Conservation (phyloP, 495 filamentous ascomycete genomes). For the Penicillium bialowiezense region DNA sequence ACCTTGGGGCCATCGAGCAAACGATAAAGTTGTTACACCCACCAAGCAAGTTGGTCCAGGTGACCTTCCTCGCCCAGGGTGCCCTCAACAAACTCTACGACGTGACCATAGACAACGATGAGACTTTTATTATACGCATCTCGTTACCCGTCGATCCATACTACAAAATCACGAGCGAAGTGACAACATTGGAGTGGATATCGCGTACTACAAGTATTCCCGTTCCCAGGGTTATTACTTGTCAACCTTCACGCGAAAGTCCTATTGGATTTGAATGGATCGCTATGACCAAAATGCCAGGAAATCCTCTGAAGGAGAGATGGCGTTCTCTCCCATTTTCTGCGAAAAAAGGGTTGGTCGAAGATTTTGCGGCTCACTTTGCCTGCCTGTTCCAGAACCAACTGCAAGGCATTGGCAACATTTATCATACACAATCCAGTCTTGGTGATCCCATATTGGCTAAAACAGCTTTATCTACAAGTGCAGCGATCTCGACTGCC, state of each 20-base stretch:
- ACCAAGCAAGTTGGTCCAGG: too few species aligned
- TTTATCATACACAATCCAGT: not conserved
- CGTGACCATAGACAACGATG: too few species aligned
- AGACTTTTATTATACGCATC: conserved; percentile 53
- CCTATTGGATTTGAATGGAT: conserved; percentile 40
- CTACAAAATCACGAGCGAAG: conserved; percentile 54
- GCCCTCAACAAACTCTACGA: too few species aligned
- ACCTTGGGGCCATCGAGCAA: too few species aligned
- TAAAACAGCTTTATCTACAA: too few species aligned
- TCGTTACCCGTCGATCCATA: conserved; percentile 51
- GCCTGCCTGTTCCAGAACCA: not conserved
- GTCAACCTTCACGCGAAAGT: not conserved
- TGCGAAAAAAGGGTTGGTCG: not conserved
- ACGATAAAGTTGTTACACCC: too few species aligned
- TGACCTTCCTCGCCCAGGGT: too few species aligned
- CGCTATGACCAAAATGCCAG: conserved; percentile 47
- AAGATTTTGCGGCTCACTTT: too few species aligned
- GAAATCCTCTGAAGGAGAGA: conserved; percentile 32
- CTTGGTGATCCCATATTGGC: too few species aligned
- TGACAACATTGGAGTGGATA: conserved; percentile 50
- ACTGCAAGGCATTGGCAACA: not conserved
- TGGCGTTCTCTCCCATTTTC: conserved; percentile 26
- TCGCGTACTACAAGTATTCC: conserved; percentile 45
- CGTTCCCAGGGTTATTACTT: too few species aligned
- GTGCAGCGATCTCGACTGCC: too few species aligned